phyloP scores from a whole-genome alignment of 1,284 basidiomycete species.

The Sphaerobolus stellatus region DNA sequence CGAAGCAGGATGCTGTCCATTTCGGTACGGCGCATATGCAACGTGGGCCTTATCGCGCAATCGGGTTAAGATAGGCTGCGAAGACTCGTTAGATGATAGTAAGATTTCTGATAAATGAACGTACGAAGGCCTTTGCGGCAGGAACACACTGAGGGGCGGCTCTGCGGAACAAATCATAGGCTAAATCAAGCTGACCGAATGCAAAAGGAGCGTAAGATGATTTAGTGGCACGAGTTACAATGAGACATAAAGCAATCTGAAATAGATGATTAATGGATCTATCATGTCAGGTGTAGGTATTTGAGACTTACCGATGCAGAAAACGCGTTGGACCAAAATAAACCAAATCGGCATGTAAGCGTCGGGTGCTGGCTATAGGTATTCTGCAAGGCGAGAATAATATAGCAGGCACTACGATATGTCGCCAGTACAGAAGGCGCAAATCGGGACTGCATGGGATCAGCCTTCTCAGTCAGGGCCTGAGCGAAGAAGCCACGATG shows the following conservation, averaged over 20 bases:
- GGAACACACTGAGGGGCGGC: slow-evolving; percentile 61
- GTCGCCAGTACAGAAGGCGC: slow-evolving; percentile 67
- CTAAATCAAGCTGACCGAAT: slow-evolving; percentile 55
- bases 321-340: slow-evolving; percentile 68
- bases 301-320: slow-evolving; percentile 50
- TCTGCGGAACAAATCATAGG: slow-evolving; percentile 59
- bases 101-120: background rate
- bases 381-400: slow-evolving; percentile 46
- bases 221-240: slow-evolving; percentile 8
- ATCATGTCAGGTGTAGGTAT: background rate
- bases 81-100: background rate
- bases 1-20: slow-evolving; percentile 12
- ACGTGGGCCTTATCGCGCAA: slow-evolving; percentile 60
- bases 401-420: slow-evolving; percentile 59
- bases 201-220: slow-evolving; percentile 51
- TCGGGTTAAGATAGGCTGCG: slow-evolving; percentile 50
- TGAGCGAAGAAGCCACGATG: slow-evolving; percentile 70
- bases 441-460: slow-evolving; percentile 63
- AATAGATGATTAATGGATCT: background rate
- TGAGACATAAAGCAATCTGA: slow-evolving; percentile 10
- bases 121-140: slow-evolving; percentile 60
- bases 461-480: slow-evolving; percentile 56
- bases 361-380: slow-evolving; percentile 57
- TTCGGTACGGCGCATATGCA: slow-evolving; percentile 27
- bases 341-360: slow-evolving; percentile 60